phyloP scores from a whole-genome alignment of 108 stramenopile species.

The Schizochytrium sp. region DNA sequence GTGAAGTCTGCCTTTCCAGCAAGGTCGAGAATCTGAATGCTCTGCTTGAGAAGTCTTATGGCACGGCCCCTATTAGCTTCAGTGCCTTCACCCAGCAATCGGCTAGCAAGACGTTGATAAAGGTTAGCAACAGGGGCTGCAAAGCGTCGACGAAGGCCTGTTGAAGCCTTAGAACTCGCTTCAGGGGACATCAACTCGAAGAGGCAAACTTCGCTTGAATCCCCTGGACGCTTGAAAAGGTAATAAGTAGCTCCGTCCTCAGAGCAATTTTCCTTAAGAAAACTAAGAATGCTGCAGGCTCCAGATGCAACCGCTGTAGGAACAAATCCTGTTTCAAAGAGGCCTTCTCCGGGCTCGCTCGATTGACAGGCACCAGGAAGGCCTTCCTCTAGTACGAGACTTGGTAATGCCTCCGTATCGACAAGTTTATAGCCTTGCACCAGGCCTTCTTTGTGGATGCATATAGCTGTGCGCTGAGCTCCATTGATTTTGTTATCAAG shows the following conservation, averaged over 20 bases:
- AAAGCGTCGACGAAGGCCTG: not conserved
- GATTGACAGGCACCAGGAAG: too few species aligned
- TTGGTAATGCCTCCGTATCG: not conserved
- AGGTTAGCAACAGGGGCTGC: constrained; percentile 38
- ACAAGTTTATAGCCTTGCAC: constrained; percentile 42
- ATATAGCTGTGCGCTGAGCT: constrained; percentile 31
- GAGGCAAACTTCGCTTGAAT: constrained; percentile 14
- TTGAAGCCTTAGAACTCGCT: not conserved
- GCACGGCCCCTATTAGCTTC: not conserved
- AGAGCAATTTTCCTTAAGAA: not conserved
- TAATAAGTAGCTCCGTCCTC: constrained; percentile 43
- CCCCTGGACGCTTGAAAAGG: constrained; percentile 11
- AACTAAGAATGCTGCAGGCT: constrained; percentile 35
- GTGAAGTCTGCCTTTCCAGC: not conserved
- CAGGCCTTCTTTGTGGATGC: constrained; percentile 33
- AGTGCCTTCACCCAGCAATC: constrained; percentile 23
- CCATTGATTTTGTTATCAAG: constrained; percentile 47
- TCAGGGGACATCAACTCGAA: constrained; percentile 37
- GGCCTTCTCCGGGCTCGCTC: too few species aligned
- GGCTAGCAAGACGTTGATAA: not conserved
- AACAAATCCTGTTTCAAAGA: not conserved
- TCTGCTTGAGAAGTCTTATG: not conserved
- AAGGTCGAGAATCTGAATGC: not conserved
- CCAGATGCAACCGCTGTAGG: not conserved
- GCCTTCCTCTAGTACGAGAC: not conserved